Conservation (phyloP, 352 stramenopile species). For the Phytophthora melonis region DNA sequence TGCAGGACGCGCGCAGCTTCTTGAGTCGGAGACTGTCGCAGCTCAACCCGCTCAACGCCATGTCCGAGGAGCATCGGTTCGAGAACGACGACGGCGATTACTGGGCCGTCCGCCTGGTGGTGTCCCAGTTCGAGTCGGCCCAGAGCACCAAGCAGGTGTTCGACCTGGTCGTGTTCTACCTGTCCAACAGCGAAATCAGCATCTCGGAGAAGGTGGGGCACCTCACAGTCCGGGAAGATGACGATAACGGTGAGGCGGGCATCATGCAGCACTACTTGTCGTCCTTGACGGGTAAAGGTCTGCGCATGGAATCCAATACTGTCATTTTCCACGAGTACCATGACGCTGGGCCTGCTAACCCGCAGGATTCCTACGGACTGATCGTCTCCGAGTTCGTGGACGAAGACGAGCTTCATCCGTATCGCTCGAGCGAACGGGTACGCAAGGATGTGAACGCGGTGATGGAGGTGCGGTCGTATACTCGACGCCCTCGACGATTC, state of each 20-base stretch:
- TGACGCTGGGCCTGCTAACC: not conserved
- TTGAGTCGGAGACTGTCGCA: constrained; percentile 16
- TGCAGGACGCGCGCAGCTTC: constrained; percentile 25
- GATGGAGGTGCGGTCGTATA: constrained; percentile 24
- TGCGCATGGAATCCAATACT: constrained; percentile 47
- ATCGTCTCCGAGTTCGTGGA: constrained; percentile 51
- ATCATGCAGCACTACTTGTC: constrained; percentile 47
- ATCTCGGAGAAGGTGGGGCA: constrained; percentile 52
- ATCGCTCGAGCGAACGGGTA: constrained; percentile 35
- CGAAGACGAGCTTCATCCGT: constrained; percentile 50
- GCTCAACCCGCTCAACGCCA: constrained; percentile 23
- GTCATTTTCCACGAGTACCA: constrained; percentile 38
- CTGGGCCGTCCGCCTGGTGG: constrained; percentile 18
- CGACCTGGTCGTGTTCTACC: constrained; percentile 37
- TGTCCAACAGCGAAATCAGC: constrained; percentile 52
- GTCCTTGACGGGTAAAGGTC: constrained; percentile 14
- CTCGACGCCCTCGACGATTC: constrained; percentile 2
- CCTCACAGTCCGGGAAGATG: constrained; percentile 52
- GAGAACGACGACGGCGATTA: constrained; percentile 27
- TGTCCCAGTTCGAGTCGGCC: constrained; percentile 32
- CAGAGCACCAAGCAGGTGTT: constrained; percentile 46
- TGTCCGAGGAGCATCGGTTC: constrained; percentile 34
- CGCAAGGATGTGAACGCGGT: constrained; percentile 44
- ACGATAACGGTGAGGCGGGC: constrained; percentile 31
- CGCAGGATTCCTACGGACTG: constrained; percentile 14